Base-by-base conservation (phyloP, 768 basidiomycete genomes). In the Imleria badia region DNA sequence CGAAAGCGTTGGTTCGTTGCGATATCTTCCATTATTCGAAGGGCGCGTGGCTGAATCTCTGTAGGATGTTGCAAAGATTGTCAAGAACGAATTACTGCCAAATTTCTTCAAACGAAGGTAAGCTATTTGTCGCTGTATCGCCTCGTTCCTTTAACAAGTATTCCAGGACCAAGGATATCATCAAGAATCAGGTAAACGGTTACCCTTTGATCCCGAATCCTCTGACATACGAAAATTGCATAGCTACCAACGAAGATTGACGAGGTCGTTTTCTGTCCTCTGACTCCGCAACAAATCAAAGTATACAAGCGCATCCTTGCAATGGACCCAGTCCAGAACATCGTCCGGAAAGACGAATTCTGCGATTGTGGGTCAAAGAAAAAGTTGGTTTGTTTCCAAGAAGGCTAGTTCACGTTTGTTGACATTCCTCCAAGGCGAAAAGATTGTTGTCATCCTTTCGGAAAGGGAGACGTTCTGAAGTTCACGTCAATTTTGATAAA, bases 261-360 rank as follows among this genome's bases (percentile, higher is more conserved):
- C 60, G 77, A 93, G 64, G 89, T 98, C 14, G 92, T 97, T 6
- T 96, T 98, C 64, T 99, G 96, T 64, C 95, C 94, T 15, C 73
- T 98, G 45, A 89, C 89, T 0, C 54, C 73, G 0, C 77, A 73
- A 34, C 95, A 97, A 71, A 80, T 84, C 29, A 65, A 69, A 15
- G 89, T 86, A 1, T 96, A 97, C 69, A 87, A 83, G 60, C 78
- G 79, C 6, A 76, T 95, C 33, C 73, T 95, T 22, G 70, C 70
- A n/a, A 82, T 80, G 61, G 75, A 78, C 7, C 76, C 82, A 6
- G 81, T 97, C 10, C 84, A 89, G 63, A 84, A 86, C 56, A 73
- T 97, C 47, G 71, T 94, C 20, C 75, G 75, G 17, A 85, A 87
- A 63, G 86, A 92, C 52, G 83, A 89, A 14, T 72, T 68, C 0